phyloP scores from a whole-genome alignment of 768 basidiomycete genomes.

The Xanthoconium stramineum region DNA sequence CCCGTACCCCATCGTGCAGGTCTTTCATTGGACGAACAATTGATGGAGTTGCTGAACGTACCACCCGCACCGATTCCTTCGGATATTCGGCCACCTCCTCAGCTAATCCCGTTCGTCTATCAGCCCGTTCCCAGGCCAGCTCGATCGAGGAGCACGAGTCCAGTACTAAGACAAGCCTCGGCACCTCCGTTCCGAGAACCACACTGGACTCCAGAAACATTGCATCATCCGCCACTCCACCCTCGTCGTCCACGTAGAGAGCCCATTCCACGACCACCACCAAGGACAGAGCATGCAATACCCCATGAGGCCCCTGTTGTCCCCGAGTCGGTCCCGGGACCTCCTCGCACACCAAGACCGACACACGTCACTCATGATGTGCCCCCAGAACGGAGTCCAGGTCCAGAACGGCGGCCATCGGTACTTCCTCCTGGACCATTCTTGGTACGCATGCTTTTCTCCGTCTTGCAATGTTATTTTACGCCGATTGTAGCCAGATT shows the following conservation, averaged over 20 bases:
- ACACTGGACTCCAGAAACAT: slow-evolving; percentile 20
- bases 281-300: background rate
- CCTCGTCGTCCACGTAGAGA: slow-evolving; percentile 5
- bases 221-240: slow-evolving; percentile 13
- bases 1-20: slow-evolving; percentile 42
- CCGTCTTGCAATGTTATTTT: background rate
- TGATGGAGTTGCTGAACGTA: slow-evolving; percentile 59
- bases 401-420: slow-evolving; percentile 19
- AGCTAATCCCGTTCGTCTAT: slow-evolving; percentile 52
- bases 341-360: slow-evolving; percentile 6
- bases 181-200: slow-evolving; percentile 29
- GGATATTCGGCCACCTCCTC: slow-evolving; percentile 47
- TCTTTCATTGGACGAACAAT: slow-evolving; percentile 54
- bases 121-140: slow-evolving; percentile 42
- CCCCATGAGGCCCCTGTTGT: slow-evolving; percentile 2
- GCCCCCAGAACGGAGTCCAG: slow-evolving; percentile 19
- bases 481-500: slow-evolving; percentile 16
- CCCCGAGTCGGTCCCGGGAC: slow-evolving; percentile 8
- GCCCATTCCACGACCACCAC: slow-evolving; percentile 5
- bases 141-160: slow-evolving; percentile 43
- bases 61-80: slow-evolving; percentile 38
- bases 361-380: background rate
- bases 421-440: slow-evolving; percentile 22
- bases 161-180: slow-evolving; percentile 24
- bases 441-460: slow-evolving; percentile 13